Evolutionary conservation across 768 basidiomycete genomes (phyloP).

Genomic region (Mycena galericulata): DNA sequence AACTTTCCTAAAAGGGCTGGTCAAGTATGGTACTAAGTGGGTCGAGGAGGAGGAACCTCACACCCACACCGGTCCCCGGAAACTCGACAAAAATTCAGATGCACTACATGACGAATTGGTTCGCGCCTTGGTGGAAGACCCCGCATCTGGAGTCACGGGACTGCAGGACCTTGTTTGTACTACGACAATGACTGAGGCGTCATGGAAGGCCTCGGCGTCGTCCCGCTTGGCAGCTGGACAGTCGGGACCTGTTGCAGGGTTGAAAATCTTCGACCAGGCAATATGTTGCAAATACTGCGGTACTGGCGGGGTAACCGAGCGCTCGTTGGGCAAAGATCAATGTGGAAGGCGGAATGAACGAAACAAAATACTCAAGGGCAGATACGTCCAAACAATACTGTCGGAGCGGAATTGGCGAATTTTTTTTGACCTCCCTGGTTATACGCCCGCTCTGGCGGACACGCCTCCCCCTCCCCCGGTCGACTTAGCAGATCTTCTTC

Average conservation of each 20-base stretch:
- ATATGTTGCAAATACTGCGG: no score
- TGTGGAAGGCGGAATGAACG: neutral
- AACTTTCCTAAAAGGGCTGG: neutral
- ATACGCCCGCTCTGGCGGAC: neutral
- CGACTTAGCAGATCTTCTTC: neutral
- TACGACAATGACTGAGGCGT: no score
- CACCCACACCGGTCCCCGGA: neutral
- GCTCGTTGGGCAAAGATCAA: neutral
- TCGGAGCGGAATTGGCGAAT: neutral
- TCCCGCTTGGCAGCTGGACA: no score
- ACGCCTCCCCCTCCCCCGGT: neutral
- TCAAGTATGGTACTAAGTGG: neutral
- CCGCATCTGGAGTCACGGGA: no score
- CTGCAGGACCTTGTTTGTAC: no score
- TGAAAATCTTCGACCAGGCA: no score
- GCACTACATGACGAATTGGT: no score
- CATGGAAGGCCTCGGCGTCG: no score
- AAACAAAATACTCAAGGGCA: neutral
- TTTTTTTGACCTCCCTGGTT: neutral
- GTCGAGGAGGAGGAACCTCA: neutral
- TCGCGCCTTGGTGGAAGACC: no score
- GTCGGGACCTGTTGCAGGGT: no score
- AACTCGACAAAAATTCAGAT: no score
- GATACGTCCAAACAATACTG: neutral
- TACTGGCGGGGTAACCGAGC: neutral